A percentile compares a stretch with the other conserved stretches of the same genome.
These are phyloP conservation scores for Panicum virgatum DNA, from an alignment of 202 grass and related monocot genomes.

Conservation along the genomic window DNA sequence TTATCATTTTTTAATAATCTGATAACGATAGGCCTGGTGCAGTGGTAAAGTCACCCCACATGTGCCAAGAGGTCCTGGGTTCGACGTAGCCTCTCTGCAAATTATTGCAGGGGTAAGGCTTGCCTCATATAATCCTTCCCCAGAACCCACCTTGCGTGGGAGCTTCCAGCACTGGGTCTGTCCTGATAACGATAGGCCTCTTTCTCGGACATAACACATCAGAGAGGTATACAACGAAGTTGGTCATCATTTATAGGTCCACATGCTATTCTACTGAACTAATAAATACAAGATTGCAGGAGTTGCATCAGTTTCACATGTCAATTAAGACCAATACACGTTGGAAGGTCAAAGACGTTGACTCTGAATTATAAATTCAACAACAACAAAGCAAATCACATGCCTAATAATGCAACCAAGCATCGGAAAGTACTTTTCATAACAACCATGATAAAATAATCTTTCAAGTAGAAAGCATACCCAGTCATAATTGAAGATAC, in stretches of 20 bases:
- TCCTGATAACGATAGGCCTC: background rate
- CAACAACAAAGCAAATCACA: background rate
- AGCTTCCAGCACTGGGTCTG: no score
- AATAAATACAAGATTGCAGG: background rate
- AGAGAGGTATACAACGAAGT: background rate
- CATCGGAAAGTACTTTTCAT: conserved; percentile 3
- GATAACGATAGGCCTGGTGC: background rate
- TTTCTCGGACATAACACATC: conserved; percentile 5
- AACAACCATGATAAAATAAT: background rate
- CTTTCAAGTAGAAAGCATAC: conserved; percentile 49
- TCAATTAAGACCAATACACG: conserved; percentile 2
- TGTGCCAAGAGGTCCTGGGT: no score
- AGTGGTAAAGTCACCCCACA: no score
- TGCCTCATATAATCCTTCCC: no score
- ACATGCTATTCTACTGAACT: conserved; percentile 3
- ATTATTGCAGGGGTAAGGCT: no score
- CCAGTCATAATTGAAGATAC: conserved; percentile 97
- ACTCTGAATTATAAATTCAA: conserved; percentile 22
- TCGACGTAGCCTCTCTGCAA: no score
- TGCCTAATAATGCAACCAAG: background rate
- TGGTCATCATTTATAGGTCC: background rate
- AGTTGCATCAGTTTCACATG: background rate
- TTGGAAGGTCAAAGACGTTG: background rate
- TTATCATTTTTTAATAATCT: background rate
- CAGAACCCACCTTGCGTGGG: no score